A percentile compares a stretch with the other conserved stretches of the same genome.
Evolutionary conservation across 192 early-diverging fungal species (phyloP).

Genomic region (Cladochytrium replicatum): DNA sequence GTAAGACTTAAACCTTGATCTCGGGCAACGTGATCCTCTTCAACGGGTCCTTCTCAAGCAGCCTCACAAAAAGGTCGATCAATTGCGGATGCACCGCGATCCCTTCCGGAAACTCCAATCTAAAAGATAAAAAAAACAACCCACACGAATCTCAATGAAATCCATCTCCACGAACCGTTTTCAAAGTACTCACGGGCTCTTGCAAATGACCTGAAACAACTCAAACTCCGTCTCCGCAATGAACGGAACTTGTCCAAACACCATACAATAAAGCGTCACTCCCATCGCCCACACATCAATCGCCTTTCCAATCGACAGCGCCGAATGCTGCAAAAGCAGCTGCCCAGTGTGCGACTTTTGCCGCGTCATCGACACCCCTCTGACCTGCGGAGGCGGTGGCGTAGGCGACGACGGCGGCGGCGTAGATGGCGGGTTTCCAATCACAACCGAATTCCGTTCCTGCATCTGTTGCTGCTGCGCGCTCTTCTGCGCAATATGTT

Average conservation of each 20-base stretch:
- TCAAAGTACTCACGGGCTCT: slow-evolving; percentile 49
- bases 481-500: no score
- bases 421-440: no score
- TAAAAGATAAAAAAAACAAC: slow-evolving; percentile 12
- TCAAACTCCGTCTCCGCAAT: slow-evolving; percentile 92
- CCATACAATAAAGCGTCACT: slow-evolving; percentile 88
- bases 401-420: no score
- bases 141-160: slow-evolving; percentile 5
- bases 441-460: no score
- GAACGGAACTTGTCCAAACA: slow-evolving; percentile 89
- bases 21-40: slow-evolving; percentile 76
- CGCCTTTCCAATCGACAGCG: slow-evolving; percentile 44
- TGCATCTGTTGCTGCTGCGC: no score
- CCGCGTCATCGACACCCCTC: no score
- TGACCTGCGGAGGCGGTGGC: no score
- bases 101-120: slow-evolving; percentile 33
- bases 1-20: slow-evolving; percentile 54
- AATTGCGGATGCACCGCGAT: slow-evolving; percentile 45
- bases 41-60: slow-evolving; percentile 82
- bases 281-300: slow-evolving; percentile 99
- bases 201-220: slow-evolving; percentile 83
- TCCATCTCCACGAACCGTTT: slow-evolving; percentile 13
- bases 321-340: background rate
- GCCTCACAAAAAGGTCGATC: slow-evolving; percentile 56
- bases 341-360: no score